phyloP scores from a whole-genome alignment of 257 asterid species.

The Jasminum sambac region DNA sequence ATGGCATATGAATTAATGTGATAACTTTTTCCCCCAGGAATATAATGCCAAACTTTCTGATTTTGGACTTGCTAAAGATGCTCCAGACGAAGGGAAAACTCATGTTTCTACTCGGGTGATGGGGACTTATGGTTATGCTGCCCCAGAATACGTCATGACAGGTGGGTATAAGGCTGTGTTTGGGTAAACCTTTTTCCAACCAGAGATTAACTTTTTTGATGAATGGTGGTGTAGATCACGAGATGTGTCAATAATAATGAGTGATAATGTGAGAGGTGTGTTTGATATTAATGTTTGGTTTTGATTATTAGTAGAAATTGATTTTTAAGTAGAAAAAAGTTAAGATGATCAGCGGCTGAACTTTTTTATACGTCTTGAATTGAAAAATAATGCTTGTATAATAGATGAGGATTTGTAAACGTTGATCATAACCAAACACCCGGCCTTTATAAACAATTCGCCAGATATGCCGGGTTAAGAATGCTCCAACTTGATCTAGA shows the following conservation, averaged over 20 bases:
- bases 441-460: background rate
- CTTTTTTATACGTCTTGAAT: background rate
- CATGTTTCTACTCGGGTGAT: conserved; percentile 63
- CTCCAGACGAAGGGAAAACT: conserved; percentile 70
- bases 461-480: background rate
- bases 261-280: no score
- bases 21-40: conserved; percentile 37
- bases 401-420: background rate
- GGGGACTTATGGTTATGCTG: conserved; percentile 67
- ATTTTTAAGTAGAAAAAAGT: no score
- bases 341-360: no score
- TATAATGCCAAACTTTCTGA: conserved; percentile 69
- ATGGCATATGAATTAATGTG: background rate
- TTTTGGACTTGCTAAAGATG: conserved; percentile 73
- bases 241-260: no score
- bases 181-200: no score
- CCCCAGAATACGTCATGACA: conserved; percentile 67
- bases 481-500: background rate
- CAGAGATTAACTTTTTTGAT: no score
- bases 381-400: background rate
- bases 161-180: no score
- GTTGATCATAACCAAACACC: no score
- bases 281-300: no score
- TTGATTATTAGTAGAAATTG: no score
- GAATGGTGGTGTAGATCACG: no score